Percentiles rank a stretch among this genome's conserved stretches.
phyloP scores from a whole-genome alignment of 2,329 filamentous ascomycete species.

The Botryotinia calthae region DNA sequence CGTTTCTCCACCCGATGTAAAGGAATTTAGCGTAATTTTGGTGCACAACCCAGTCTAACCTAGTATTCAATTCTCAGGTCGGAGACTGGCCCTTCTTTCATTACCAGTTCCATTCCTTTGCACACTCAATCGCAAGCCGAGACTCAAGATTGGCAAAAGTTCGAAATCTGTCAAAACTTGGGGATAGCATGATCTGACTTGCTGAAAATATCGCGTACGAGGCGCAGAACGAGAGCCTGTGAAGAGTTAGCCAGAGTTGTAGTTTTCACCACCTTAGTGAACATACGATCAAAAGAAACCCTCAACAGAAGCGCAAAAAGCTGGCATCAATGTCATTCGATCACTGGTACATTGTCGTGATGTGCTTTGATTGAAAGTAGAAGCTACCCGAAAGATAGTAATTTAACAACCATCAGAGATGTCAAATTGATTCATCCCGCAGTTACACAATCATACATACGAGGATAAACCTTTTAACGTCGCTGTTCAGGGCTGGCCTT shows the following conservation, averaged over 20 bases:
- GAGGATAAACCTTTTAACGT: neutral
- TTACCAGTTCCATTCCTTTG: neutral
- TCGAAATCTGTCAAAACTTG: neutral
- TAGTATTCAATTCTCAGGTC: neutral
- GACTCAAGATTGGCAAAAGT: neutral
- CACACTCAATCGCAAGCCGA: neutral
- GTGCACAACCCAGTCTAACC: neutral
- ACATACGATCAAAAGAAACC: neutral
- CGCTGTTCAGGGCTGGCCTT: neutral
- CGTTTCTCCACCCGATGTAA: neutral
- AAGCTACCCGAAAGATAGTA: neutral
- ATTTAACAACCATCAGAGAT: neutral
- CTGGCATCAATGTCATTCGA: neutral
- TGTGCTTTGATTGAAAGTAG: neutral
- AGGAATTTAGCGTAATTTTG: no score
- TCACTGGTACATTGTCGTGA: neutral
- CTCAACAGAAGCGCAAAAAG: neutral
- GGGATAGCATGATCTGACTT: neutral
- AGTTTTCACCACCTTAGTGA: neutral
- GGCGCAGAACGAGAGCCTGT: neutral
- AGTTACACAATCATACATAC: neutral
- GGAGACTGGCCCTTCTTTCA: neutral
- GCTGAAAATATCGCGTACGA: neutral
- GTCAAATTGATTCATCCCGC: neutral
- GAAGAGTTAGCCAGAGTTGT: neutral